Conservation (phyloP, 495 filamentous ascomycete genomes). For the Hypoxylon intermedium region DNA sequence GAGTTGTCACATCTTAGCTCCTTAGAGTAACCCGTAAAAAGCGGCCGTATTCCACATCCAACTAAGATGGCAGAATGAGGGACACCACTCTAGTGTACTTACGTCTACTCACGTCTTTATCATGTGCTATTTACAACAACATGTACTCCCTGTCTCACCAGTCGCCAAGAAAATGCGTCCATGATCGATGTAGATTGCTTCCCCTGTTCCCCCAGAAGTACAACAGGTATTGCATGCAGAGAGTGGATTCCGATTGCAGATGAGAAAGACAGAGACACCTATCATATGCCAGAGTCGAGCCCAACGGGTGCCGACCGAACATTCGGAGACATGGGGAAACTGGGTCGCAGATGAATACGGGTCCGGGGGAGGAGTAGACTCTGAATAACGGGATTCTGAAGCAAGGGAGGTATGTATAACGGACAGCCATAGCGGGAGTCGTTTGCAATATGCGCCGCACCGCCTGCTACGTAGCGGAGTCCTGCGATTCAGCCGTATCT, state of each 20-base stretch:
- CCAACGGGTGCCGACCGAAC: conserved; percentile 3
- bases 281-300: conserved; percentile 10
- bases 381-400: conserved; percentile 22
- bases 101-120: no score
- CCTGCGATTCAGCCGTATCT: no score
- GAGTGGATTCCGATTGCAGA: conserved; percentile 17
- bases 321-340: conserved; percentile 22
- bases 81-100: neutral
- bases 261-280: conserved; percentile 11
- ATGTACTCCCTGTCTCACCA: conserved; percentile 18
- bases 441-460: no score
- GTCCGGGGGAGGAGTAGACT: conserved; percentile 33
- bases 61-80: neutral
- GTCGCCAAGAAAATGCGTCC: conserved; percentile 13
- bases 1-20: conserved; percentile 18
- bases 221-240: conserved; percentile 16
- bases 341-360: conserved; percentile 19
- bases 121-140: conserved; percentile 9
- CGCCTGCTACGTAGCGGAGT: no score
- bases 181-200: conserved; percentile 21
- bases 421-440: no score
- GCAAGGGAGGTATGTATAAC: neutral
- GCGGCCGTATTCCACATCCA: neutral
- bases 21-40: conserved; percentile 26
- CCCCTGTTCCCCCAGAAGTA: conserved; percentile 28